These are phyloP conservation scores for Fomitopsis schrenkii DNA, from an alignment of 1,284 basidiomycete species.

Conservation along the genomic window DNA sequence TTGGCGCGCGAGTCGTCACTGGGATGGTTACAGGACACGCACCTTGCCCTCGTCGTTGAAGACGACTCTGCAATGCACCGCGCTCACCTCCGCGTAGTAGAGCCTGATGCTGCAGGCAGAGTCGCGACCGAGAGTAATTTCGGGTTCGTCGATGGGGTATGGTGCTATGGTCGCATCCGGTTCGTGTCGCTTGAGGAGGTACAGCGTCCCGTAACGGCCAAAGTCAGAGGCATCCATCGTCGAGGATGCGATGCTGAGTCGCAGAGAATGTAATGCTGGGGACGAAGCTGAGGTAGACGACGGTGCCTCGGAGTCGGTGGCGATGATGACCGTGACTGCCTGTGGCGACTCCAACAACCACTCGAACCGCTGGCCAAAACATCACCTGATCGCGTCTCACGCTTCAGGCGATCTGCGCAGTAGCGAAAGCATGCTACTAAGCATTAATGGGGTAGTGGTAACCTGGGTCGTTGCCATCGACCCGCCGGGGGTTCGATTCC, in stretches of 20 bases:
- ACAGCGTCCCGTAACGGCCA: conserved; percentile 57
- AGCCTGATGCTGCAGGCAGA: conserved; percentile 58
- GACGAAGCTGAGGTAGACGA: too few relatives aligned
- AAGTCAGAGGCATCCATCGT: conserved; percentile 48
- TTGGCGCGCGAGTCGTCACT: neutral
- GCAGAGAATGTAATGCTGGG: too few relatives aligned
- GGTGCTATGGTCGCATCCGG: conserved; percentile 46
- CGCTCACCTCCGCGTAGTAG: conserved; percentile 60
- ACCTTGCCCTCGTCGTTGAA: conserved; percentile 60
- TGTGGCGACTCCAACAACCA: too few relatives aligned
- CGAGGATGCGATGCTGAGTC: too few relatives aligned
- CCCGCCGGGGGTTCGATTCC: conserved; percentile 46
- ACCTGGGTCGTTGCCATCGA: conserved; percentile 24
- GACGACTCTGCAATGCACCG: conserved; percentile 61
- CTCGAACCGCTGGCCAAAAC: too few relatives aligned
- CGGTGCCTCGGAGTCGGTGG: too few relatives aligned
- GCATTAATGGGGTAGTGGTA: conserved; percentile 30
- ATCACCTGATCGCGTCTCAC: neutral
- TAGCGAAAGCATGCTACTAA: neutral
- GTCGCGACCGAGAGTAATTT: conserved; percentile 64
- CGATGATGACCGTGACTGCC: too few relatives aligned
- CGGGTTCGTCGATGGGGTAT: conserved; percentile 66
- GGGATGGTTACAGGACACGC: conserved; percentile 8
- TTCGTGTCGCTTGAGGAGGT: conserved; percentile 50
- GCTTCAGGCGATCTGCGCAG: neutral